Evolutionary conservation across 2,329 filamentous ascomycete species (phyloP), one percentile per base, ranked within the genome.

Genomic region (Monilinia fructicola): DNA sequence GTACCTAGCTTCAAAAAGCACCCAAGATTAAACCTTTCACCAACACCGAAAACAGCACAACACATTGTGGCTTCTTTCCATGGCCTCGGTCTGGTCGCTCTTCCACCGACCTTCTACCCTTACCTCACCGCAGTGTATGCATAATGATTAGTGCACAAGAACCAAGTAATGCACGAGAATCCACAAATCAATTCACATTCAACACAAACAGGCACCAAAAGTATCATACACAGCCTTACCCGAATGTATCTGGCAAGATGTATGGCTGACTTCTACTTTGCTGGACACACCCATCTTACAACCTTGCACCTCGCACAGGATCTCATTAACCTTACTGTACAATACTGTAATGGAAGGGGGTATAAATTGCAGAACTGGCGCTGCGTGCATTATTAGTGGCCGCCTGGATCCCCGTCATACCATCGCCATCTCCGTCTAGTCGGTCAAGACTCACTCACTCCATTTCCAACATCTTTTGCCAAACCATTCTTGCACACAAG

Each of bases 161-260:
- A 56, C 26, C 50, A 46, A 44, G 61, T 40, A 46, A 42, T 35
- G 40, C 52, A 64, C 35, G 14, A 14, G 14, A 23, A 46, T 26
- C 60, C 61, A 64, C 52, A 46, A 38, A 50, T 26, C 46, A 26
- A 50, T 60, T 21, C 44, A 59, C 23, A 31, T 28, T 16, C 31
- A 26, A 10, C 11, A 38, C 28, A 40, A 61, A 54, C 48, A 66
- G 64, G 38, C 55, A 54, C 64, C 21, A 65, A 63, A 55, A 65
- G 21, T 26, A 66, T 50, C 58, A 50, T 60, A 60, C 64, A 66
- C 58, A 66, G 64, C 64, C 64, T 66, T 66, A 66, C 64, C 64
- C 64, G 64, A 62, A 63, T 63, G 40, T 50, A 63, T 66, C 64
- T 63, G 58, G 50, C 64, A 65, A 61, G 48, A 54, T 63, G 64